Conservation (phyloP, 1,284 basidiomycete genomes). For the Tylopilus sp. region DNA sequence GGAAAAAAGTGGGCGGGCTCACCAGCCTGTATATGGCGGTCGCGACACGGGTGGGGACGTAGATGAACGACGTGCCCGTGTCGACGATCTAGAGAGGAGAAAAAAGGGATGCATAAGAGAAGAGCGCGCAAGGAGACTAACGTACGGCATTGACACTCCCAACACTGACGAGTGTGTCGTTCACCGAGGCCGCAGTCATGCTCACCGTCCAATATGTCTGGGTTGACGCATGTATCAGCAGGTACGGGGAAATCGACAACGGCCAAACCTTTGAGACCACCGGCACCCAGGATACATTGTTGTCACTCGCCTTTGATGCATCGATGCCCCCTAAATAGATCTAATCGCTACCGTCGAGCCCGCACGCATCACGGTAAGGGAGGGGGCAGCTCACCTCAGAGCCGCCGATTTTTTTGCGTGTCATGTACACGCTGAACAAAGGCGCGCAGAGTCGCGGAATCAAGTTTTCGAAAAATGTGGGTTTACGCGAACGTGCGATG, state of each 20-base stretch:
- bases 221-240: not conserved
- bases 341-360: conserved; percentile 25
- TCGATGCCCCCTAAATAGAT: conserved; percentile 60
- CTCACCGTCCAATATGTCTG: conserved; percentile 56
- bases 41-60: conserved; percentile 42
- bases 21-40: conserved; percentile 42
- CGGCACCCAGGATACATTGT: conserved; percentile 47
- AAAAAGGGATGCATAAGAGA: not conserved
- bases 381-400: conserved; percentile 41
- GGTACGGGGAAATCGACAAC: not conserved
- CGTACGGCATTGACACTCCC: conserved; percentile 39
- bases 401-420: conserved; percentile 41
- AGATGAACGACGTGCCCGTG: conserved; percentile 57
- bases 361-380: not conserved
- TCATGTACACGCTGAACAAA: conserved; percentile 55
- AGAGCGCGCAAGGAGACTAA: not conserved
- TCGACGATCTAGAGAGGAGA: conserved; percentile 47
- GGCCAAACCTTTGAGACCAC: conserved; percentile 43
- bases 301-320: conserved; percentile 40
- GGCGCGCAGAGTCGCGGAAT: conserved; percentile 43
- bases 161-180: conserved; percentile 19
- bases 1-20: not conserved
- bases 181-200: conserved; percentile 42
- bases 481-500: conserved; percentile 42
- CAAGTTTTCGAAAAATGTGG: conserved; percentile 62